A percentile compares a stretch with the other conserved stretches of the same genome.
Evolutionary conservation across 2,329 filamentous ascomycete species (phyloP).

Genomic region (Paracorniculantispora psalliotae): DNA sequence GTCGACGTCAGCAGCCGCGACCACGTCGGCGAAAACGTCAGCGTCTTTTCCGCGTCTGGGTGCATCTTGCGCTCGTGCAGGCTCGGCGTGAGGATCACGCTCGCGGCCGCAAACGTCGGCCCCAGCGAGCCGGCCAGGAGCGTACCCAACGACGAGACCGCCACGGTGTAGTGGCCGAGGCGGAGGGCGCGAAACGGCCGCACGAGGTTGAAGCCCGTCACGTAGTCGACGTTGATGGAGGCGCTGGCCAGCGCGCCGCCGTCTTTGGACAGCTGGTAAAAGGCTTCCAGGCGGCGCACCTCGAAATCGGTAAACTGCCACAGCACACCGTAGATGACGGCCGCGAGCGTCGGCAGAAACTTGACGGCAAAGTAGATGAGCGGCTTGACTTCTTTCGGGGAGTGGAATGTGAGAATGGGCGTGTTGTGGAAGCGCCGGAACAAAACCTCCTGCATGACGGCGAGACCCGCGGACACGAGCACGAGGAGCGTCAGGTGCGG

Average conservation of each 20-base stretch:
- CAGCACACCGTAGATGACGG: slow-evolving; percentile 58
- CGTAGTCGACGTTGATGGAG: slow-evolving; percentile 70
- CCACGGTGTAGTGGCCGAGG: slow-evolving; percentile 63
- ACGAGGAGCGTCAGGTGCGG: slow-evolving; percentile 54
- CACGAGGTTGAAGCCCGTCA: slow-evolving; percentile 62
- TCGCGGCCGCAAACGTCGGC: slow-evolving; percentile 62
- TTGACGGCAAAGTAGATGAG: slow-evolving; percentile 57
- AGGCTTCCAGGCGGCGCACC: slow-evolving; percentile 61
- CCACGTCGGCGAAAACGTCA: slow-evolving; percentile 53
- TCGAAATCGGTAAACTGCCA: slow-evolving; percentile 65
- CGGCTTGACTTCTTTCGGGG: slow-evolving; percentile 45
- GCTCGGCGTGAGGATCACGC: slow-evolving; percentile 52
- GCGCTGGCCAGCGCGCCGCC: slow-evolving; percentile 57
- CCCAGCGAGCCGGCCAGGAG: slow-evolving; percentile 63
- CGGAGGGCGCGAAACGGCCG: slow-evolving; percentile 59
- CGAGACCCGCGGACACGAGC: slow-evolving; percentile 48
- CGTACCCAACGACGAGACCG: slow-evolving; percentile 59
- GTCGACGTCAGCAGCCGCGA: slow-evolving; percentile 56
- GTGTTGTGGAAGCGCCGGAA: slow-evolving; percentile 43
- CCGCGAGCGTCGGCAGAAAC: slow-evolving; percentile 57
- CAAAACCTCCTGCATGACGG: slow-evolving; percentile 48
- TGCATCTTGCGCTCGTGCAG: slow-evolving; percentile 38
- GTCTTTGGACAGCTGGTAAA: slow-evolving; percentile 58
- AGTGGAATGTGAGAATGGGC: slow-evolving; percentile 46
- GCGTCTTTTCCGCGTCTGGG: slow-evolving; percentile 43